Evolutionary conservation across 768 basidiomycete species (phyloP).

Genomic region (Porpolomopsis calyptriformis): DNA sequence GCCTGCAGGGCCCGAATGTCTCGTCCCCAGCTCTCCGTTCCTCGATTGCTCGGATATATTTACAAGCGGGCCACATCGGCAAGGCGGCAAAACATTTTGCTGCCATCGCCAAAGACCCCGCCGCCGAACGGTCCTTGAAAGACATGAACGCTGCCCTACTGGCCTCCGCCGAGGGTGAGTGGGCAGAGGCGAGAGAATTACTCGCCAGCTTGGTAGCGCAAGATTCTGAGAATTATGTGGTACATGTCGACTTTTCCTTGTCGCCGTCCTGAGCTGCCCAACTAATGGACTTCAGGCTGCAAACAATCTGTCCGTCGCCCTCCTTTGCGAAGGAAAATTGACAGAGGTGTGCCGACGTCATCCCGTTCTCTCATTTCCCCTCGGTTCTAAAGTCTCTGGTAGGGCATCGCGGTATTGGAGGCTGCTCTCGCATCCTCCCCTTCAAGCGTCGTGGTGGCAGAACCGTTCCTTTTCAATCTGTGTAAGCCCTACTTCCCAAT

Average conservation of each 20-base stretch:
- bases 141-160: conserved; percentile 59
- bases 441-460: conserved; percentile 60
- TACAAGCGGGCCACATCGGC: conserved; percentile 58
- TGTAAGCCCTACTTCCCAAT: conserved; percentile 30
- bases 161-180: conserved; percentile 61
- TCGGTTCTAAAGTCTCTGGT: not conserved
- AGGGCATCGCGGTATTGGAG: conserved; percentile 69
- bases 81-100: conserved; percentile 52
- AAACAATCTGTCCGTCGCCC: conserved; percentile 66
- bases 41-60: conserved; percentile 61
- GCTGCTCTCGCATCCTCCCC: conserved; percentile 51
- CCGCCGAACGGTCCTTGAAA: conserved; percentile 33
- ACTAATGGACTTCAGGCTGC: conserved; percentile 37
- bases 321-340: conserved; percentile 60
- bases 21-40: conserved; percentile 52
- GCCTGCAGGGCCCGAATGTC: conserved; percentile 25
- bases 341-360: conserved; percentile 42
- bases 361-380: not conserved
- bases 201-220: conserved; percentile 35
- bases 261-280: not conserved
- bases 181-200: conserved; percentile 39
- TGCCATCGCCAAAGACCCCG: conserved; percentile 33
- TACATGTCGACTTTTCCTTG: conserved; percentile 19
- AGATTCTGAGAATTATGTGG: conserved; percentile 54
- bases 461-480: conserved; percentile 79